These are phyloP conservation scores for Cercospora zeae-maydis DNA, from an alignment of 2,329 filamentous ascomycete genomes.

Conservation along the genomic window DNA sequence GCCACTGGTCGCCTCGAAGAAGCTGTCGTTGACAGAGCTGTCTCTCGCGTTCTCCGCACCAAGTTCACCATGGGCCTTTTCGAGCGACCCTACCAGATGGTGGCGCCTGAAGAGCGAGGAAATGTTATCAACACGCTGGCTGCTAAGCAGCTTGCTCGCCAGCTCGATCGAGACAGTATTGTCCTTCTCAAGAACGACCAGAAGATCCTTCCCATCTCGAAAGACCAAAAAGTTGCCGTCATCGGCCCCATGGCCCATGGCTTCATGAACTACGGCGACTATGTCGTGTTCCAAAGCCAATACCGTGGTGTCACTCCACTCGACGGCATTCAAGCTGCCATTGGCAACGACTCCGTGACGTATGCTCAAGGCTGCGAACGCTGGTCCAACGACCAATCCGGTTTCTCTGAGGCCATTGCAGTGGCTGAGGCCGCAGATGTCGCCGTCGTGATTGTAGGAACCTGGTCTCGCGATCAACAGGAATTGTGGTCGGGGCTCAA, in stretches of 20 bases:
- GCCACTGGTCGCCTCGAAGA: conserved; percentile 58
- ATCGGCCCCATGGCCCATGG: conserved; percentile 72
- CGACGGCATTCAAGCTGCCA: conserved; percentile 62
- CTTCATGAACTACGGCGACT: conserved; percentile 72
- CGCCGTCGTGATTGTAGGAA: conserved; percentile 69
- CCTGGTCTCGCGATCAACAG: conserved; percentile 69
- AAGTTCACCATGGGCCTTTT: conserved; percentile 71
- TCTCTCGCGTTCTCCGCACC: conserved; percentile 60
- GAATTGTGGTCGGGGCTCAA: conserved; percentile 69
- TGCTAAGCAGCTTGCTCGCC: conserved; percentile 58
- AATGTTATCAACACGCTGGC: conserved; percentile 61
- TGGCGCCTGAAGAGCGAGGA: conserved; percentile 53
- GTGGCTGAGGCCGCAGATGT: conserved; percentile 65
- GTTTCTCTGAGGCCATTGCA: conserved; percentile 63
- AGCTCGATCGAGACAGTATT: conserved; percentile 64
- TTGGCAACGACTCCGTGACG: conserved; percentile 56
- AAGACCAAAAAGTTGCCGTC: conserved; percentile 63
- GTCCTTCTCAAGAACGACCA: conserved; percentile 71
- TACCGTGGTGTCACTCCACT: conserved; percentile 65
- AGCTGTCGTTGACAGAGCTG: conserved; percentile 61
- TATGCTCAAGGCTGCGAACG: conserved; percentile 69
- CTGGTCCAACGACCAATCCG: conserved; percentile 67
- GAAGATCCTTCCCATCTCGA: conserved; percentile 60
- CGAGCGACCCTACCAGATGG: conserved; percentile 63
- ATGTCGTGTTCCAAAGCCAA: conserved; percentile 63